Base-by-base conservation (phyloP, 257 asterid genomes). In the Petunia axillaris region DNA sequence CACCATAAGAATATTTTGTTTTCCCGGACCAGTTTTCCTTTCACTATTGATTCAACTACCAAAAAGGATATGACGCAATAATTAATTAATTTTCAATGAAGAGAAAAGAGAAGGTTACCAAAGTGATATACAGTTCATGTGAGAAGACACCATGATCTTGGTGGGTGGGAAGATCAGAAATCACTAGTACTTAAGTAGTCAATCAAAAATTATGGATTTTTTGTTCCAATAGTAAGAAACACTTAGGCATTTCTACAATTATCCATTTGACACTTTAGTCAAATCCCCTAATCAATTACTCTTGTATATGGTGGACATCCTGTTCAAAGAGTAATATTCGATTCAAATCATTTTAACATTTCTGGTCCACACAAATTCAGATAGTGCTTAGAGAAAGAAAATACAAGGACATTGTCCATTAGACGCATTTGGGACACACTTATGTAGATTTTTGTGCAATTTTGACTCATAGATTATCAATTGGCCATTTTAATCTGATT, bases 261-360 rank as follows among this genome's bases (percentile, higher is more conserved):
- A 44, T 70, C 41, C 77, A 70, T 68, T 16, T 68, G 76, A 68
- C n/a, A 68, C 8, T 55, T 55, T 55, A 71, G 77, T 71, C 77
- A 70, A 71, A 71, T 10, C 41, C 15, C 9, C 4, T 7, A 70
- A 71, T 71, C 43, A 25, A 71, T 71, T 48, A 71, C 60, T 25
- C 35, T 50, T 46, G 5, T 46, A 1, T 46, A 46, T 2, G 57
- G 59, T 70, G 77, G 43, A 46, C 1, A 46, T 70, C 9, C 77
- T 70, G n/a, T 70, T 46, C 25, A 46, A 1, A 46, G 25, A 70
- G 50, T n/a, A 8, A 65, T 13, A 65, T 65, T 35, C 25, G 0
- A 68, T 25, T 68, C 76, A 68, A 44, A 16, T 68, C 36, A 48
- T 48, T 48, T 25, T 5, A 9, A 10, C 9, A 44, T 44, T 68